Percentiles rank a stretch among this genome's conserved stretches.
Evolutionary conservation across 1,284 basidiomycete species (phyloP).

Genomic region (Laetiporus sulphureus): DNA sequence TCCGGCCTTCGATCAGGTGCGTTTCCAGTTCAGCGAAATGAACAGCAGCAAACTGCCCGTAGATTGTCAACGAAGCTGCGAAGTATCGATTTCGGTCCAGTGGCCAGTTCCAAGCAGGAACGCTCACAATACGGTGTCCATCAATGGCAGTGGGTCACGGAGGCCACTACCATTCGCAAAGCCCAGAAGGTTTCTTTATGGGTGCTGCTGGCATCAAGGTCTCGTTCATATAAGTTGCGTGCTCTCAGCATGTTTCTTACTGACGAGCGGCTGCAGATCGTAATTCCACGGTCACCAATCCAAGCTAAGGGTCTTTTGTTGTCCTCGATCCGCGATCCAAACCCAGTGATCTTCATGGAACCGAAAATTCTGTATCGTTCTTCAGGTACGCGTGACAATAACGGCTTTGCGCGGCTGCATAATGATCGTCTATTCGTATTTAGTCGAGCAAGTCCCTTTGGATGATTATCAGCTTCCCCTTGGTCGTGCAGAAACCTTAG

Average conservation of each 20-base stretch:
- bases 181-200: constrained; percentile 92
- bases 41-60: no score
- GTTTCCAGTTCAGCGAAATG: no score
- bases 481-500: constrained; percentile 70
- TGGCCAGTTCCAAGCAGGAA: constrained; percentile 78
- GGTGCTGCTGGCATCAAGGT: constrained; percentile 89
- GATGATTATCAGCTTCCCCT: constrained; percentile 85
- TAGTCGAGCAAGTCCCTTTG: constrained; percentile 87
- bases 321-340: constrained; percentile 83
- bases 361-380: constrained; percentile 88
- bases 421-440: background rate
- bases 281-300: constrained; percentile 88
- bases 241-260: no score
- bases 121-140: constrained; percentile 83
- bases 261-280: no score
- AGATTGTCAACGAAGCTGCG: constrained; percentile 95
- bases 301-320: constrained; percentile 92
- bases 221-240: no score
- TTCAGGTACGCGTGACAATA: constrained; percentile 38
- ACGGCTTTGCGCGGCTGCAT: constrained; percentile 3
- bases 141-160: constrained; percentile 92
- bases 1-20: constrained; percentile 87
- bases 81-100: constrained; percentile 90
- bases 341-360: constrained; percentile 93
- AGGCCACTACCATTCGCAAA: constrained; percentile 91